Base-by-base conservation (phyloP, 768 basidiomycete species). In the Lyophyllum semitale region DNA sequence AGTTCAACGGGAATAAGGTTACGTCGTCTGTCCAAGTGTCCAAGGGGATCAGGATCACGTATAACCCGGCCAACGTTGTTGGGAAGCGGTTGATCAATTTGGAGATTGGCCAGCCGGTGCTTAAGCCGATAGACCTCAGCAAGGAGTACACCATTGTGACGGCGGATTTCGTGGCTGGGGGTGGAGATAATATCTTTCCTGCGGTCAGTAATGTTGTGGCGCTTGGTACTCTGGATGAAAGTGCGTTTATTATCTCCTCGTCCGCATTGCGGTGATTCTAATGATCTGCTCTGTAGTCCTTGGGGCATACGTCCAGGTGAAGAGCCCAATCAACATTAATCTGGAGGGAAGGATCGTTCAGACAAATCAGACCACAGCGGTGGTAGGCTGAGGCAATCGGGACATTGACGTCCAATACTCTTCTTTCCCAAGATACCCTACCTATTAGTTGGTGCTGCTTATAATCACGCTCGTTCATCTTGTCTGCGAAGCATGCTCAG, bases 141-240 rank as follows among this genome's bases (percentile, higher is more conserved):
- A 54, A 46, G 45, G 15, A 41, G 18, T 48, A 54, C 15, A 54
- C 17, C 17, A 48, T 54, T 20, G 53, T 48, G 27, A 26, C 40
- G 25, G 15, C 26, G 8, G 47, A 54, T 29, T 54, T 54, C 30
- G 4, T 40, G 44, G 53, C 53, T 1, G 53, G 53, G 3, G 53
- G 53, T 4, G 47, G 53, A 2, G 53, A 54, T 25, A 54, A 54
- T 20, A 54, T 54, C 38, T 54, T 54, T 27, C 53, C 53, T n/a
- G 35, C 17, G 20, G 20, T 42, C 18, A 38, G 32, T 6, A 47
- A 54, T 7, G 41, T 48, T 27, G 46, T 48, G 2, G 40, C 13
- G 1, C 40, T 54, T 1, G 53, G 41, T 27, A 48, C 53, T n/a
- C 46, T 42, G 45, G 53, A 30, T 22, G 53, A 54, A 33, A 41